phyloP scores from a whole-genome alignment of 495 filamentous ascomycete species.

The Neurospora tetrasperma region DNA sequence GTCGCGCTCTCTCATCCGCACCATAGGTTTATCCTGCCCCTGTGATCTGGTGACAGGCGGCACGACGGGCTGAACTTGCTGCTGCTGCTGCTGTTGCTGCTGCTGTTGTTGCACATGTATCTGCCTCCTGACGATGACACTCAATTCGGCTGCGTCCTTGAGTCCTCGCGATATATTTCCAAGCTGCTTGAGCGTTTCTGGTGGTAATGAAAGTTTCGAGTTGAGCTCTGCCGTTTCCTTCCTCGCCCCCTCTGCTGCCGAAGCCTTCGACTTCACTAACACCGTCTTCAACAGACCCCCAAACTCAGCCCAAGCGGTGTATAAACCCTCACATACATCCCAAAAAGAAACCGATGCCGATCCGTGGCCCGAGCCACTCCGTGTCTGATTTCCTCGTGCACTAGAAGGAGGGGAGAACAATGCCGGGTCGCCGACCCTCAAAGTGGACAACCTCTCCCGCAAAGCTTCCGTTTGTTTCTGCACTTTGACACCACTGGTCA shows the following conservation, averaged over 20 bases:
- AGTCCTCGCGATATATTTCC: slow-evolving; percentile 63
- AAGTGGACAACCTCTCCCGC: slow-evolving; percentile 49
- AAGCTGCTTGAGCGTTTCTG: slow-evolving; percentile 54
- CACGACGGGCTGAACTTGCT: neutral
- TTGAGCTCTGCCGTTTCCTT: neutral
- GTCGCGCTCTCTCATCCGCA: neutral
- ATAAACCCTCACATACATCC: slow-evolving; percentile 62
- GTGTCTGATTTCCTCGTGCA: neutral
- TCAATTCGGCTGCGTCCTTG: slow-evolving; percentile 63
- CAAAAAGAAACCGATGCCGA: slow-evolving; percentile 60
- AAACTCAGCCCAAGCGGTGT: slow-evolving; percentile 60
- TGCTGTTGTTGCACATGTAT: neutral
- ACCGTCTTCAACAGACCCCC: slow-evolving; percentile 55
- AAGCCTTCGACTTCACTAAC: slow-evolving; percentile 33
- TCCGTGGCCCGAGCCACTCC: slow-evolving; percentile 24
- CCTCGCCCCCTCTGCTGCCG: neutral
- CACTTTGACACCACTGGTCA: slow-evolving; percentile 47
- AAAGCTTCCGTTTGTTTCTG: slow-evolving; percentile 51
- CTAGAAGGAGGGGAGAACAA: slow-evolving; percentile 16
- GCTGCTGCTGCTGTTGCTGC: neutral
- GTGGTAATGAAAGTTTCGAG: slow-evolving; percentile 36
- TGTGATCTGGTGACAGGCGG: neutral
- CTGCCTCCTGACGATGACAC: slow-evolving; percentile 32
- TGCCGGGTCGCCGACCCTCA: slow-evolving; percentile 68
- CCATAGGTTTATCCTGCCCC: neutral